phyloP scores from a whole-genome alignment of 2,329 filamentous ascomycete species.

The Pseudocercospora eumusae region DNA sequence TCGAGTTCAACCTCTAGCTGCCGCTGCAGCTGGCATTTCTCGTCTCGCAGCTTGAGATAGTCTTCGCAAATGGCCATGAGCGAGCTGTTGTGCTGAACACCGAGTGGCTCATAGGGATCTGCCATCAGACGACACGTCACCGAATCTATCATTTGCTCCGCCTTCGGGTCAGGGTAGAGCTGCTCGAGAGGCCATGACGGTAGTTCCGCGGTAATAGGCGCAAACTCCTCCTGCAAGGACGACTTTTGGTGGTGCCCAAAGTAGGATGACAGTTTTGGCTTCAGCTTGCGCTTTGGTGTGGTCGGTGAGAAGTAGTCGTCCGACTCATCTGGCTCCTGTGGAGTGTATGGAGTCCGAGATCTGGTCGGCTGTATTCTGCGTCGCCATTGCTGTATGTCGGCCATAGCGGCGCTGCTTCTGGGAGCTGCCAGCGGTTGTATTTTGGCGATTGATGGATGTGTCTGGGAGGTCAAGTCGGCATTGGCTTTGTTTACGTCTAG shows the following conservation, averaged over 20 bases:
- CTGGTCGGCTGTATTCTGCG: conserved; percentile 39
- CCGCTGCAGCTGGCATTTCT: conserved; percentile 38
- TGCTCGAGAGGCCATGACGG: conserved; percentile 35
- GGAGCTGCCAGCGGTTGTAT: background rate
- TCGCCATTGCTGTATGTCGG: conserved; percentile 42
- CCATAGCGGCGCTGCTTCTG: conserved; percentile 27
- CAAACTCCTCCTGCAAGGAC: conserved; percentile 16
- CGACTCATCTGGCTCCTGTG: conserved; percentile 37
- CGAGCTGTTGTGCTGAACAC: conserved; percentile 40
- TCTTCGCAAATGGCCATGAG: conserved; percentile 48
- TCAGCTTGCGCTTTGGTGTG: conserved; percentile 40
- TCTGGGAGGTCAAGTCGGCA: background rate
- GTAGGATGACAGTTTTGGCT: conserved; percentile 45
- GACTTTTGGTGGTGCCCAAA: conserved; percentile 32
- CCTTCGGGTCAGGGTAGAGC: conserved; percentile 33
- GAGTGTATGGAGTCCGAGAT: conserved; percentile 33
- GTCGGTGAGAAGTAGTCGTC: conserved; percentile 33
- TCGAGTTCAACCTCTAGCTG: conserved; percentile 36
- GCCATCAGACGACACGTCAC: conserved; percentile 38
- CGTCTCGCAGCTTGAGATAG: conserved; percentile 42
- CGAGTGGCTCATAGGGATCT: conserved; percentile 35
- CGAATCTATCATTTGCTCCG: conserved; percentile 37
- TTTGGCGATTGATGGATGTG: background rate
- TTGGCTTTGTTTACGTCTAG: background rate
- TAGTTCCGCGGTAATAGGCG: conserved; percentile 21